Conservation (phyloP, 306 rosid genomes). For the Cicer cuneatum region DNA sequence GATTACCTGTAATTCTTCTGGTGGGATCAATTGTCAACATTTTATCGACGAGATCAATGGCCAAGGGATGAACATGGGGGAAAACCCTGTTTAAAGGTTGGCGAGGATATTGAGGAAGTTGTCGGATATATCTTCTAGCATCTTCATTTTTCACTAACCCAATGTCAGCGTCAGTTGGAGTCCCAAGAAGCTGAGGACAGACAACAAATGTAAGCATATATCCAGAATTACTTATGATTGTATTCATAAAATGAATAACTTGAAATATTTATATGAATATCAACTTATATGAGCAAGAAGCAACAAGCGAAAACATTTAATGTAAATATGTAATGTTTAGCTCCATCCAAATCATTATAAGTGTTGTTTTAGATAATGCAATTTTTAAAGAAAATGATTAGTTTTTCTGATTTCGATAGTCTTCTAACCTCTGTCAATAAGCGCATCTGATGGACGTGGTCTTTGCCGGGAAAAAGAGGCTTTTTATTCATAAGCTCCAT, state of each 20-base stretch:
- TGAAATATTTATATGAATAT: conserved; percentile 16
- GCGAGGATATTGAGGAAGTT: conserved; percentile 80
- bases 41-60: conserved; percentile 88
- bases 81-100: conserved; percentile 73
- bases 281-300: conserved; percentile 13
- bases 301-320: not conserved
- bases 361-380: not conserved
- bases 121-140: conserved; percentile 81
- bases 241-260: conserved; percentile 20
- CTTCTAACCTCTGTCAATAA: conserved; percentile 83
- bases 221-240: conserved; percentile 31
- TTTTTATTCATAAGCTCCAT: conserved; percentile 98
- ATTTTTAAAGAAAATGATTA: not conserved
- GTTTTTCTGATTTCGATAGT: not conserved
- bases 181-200: conserved; percentile 85
- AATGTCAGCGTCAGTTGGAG: conserved; percentile 92
- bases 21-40: conserved; percentile 94
- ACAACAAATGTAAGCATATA: conserved; percentile 47
- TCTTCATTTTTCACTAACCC: conserved; percentile 85
- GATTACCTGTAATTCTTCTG: conserved; percentile 84
- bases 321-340: not conserved
- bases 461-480: conserved; percentile 90
- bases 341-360: not conserved
- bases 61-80: conserved; percentile 86
- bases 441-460: conserved; percentile 96